A percentile compares a stretch with the other conserved stretches of the same genome.
These are phyloP conservation scores for Epichloe brachyelytri DNA, from an alignment of 2,329 filamentous ascomycete genomes.

Conservation along the genomic window DNA sequence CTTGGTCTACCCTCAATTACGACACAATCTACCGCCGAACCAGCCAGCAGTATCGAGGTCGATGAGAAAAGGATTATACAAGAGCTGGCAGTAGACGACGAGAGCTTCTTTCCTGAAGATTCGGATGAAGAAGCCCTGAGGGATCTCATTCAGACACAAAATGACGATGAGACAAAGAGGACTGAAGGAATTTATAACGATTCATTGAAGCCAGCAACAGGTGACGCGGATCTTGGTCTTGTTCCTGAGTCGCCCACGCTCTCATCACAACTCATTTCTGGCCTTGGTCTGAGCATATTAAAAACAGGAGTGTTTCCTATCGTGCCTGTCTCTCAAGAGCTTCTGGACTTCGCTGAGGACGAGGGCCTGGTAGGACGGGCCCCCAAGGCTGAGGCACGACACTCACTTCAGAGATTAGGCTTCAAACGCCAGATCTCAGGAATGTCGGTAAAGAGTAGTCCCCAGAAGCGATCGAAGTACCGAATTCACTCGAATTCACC, in stretches of 20 bases:
- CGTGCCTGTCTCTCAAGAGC: conserved; percentile 23
- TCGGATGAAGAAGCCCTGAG: conserved; percentile 37
- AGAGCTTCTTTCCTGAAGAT: conserved; percentile 35
- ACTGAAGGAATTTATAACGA: not conserved
- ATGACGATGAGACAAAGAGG: not conserved
- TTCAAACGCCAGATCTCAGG: conserved; percentile 1
- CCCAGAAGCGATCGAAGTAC: not conserved
- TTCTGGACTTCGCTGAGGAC: conserved; percentile 28
- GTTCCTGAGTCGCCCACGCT: not conserved
- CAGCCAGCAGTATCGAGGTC: conserved; percentile 43
- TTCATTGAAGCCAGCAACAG: not conserved
- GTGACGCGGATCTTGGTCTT: not conserved
- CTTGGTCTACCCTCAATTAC: conserved; percentile 34
- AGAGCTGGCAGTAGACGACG: conserved; percentile 33
- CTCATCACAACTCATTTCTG: conserved; percentile 10
- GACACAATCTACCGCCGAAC: conserved; percentile 14
- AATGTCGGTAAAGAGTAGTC: not conserved
- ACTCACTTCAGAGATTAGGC: not conserved
- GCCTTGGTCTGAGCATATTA: conserved; percentile 31
- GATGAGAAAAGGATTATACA: conserved; percentile 48
- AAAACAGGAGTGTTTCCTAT: conserved; percentile 22
- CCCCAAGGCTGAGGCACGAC: conserved; percentile 4
- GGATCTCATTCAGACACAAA: conserved; percentile 12
- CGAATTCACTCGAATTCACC: conserved; percentile 1
- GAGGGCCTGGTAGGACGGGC: conserved; percentile 19